These are phyloP conservation scores for Aspergillus neoniger DNA, from an alignment of 2,329 filamentous ascomycete genomes.

Conservation along the genomic window DNA sequence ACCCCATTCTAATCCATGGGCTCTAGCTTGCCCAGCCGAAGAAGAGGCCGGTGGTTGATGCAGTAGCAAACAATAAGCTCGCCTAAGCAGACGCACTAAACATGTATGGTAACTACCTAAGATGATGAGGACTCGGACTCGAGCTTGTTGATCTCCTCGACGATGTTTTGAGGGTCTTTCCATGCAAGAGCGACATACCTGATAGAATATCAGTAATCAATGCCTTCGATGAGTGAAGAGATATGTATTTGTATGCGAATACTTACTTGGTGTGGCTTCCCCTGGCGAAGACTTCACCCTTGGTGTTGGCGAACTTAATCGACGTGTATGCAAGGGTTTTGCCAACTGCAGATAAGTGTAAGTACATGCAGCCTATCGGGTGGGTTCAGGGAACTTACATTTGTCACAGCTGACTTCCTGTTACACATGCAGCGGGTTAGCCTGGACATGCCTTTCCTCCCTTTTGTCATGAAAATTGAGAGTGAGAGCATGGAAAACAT, in stretches of 20 bases:
- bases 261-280: constrained; percentile 68
- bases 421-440: constrained; percentile 19
- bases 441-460: background rate
- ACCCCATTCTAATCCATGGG: background rate
- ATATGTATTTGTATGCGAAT: background rate
- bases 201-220: background rate
- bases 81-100: background rate
- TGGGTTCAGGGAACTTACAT: constrained; percentile 46
- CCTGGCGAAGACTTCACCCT: constrained; percentile 62
- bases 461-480: constrained; percentile 10
- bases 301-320: constrained; percentile 61
- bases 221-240: background rate
- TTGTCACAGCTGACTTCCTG: constrained; percentile 66
- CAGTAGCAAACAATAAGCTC: constrained; percentile 15
- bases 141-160: constrained; percentile 50
- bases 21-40: background rate
- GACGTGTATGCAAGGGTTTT: constrained; percentile 67
- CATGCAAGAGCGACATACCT: constrained; percentile 62
- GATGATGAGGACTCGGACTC: background rate
- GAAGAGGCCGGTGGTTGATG: background rate
- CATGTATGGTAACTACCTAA: too few species aligned
- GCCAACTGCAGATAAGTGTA: constrained; percentile 51
- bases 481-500: too few species aligned
- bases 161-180: constrained; percentile 64
- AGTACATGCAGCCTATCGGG: background rate